These are phyloP conservation scores for Epichloe festucae DNA, from an alignment of 2,329 filamentous ascomycete genomes.

Conservation along the genomic window DNA sequence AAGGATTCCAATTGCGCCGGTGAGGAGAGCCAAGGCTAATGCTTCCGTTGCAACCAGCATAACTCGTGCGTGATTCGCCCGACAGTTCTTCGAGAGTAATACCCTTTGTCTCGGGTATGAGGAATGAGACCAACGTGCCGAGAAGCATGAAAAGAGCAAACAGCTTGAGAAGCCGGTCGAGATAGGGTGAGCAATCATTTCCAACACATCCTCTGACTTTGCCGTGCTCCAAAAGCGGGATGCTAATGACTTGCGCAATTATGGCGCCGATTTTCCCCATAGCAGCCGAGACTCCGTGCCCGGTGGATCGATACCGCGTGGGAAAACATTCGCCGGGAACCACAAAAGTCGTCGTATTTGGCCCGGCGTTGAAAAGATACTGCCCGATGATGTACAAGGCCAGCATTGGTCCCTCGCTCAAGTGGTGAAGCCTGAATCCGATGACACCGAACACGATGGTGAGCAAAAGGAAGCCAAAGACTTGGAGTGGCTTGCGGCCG, in stretches of 20 bases:
- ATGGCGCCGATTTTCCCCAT: constrained; percentile 57
- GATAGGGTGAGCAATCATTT: constrained; percentile 40
- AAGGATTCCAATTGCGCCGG: constrained; percentile 30
- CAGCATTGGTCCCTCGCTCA: constrained; percentile 37
- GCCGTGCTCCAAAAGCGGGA: constrained; percentile 47
- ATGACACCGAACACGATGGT: constrained; percentile 50
- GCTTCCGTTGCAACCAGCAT: constrained; percentile 37
- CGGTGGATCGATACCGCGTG: constrained; percentile 47
- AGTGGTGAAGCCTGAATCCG: constrained; percentile 43
- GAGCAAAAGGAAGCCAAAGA: constrained; percentile 47
- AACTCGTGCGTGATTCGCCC: constrained; percentile 50
- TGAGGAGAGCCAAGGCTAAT: constrained; percentile 23
- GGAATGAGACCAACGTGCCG: constrained; percentile 52
- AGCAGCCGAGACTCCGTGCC: constrained; percentile 53
- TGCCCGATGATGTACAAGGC: constrained; percentile 51
- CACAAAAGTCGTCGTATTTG: constrained; percentile 54
- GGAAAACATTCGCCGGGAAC: constrained; percentile 53
- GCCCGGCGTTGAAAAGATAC: constrained; percentile 54
- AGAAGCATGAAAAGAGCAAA: constrained; percentile 71
- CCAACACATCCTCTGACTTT: constrained; percentile 35
- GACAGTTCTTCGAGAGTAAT: constrained; percentile 59
- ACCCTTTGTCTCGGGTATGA: constrained; percentile 69
- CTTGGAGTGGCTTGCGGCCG: constrained; percentile 65
- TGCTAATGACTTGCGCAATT: constrained; percentile 51
- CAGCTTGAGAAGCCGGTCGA: constrained; percentile 63